Conservation (phyloP, 2,329 filamentous ascomycete genomes). For the Colletotrichum gigasporum region DNA sequence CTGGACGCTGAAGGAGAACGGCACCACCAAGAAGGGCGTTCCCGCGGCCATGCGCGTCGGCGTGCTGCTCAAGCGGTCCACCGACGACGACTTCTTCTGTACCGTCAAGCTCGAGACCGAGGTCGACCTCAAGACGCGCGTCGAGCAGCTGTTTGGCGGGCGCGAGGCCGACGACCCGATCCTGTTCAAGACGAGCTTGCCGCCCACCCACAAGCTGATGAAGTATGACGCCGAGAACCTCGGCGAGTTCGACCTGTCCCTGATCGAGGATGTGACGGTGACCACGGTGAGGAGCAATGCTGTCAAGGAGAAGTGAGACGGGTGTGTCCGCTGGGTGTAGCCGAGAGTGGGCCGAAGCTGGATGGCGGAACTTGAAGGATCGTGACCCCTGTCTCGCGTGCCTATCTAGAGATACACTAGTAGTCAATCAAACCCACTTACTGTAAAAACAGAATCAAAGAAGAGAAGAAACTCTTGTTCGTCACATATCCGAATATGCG, state of each 20-base stretch:
- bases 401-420: no score
- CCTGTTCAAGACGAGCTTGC: constrained; percentile 32
- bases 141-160: constrained; percentile 38
- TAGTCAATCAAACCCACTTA: no score
- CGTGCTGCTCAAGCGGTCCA: constrained; percentile 36
- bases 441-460: no score
- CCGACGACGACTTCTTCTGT: constrained; percentile 39
- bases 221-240: constrained; percentile 31
- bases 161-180: constrained; percentile 30
- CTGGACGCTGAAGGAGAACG: constrained; percentile 40
- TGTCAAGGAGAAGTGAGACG: not conserved
- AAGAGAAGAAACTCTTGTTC: no score
- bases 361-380: no score
- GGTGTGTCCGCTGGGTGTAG: not conserved
- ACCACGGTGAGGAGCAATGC: not conserved
- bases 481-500: no score
- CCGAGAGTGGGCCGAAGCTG: no score
- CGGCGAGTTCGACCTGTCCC: constrained; percentile 23
- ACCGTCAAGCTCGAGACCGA: constrained; percentile 38
- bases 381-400: no score
- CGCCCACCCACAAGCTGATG: constrained; percentile 31
- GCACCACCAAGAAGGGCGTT: constrained; percentile 35
- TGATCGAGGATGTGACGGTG: constrained; percentile 28
- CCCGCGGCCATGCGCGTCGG: constrained; percentile 34
- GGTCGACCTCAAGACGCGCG: constrained; percentile 40